Conservation (phyloP, 768 basidiomycete species). For the Inosperma sp. region DNA sequence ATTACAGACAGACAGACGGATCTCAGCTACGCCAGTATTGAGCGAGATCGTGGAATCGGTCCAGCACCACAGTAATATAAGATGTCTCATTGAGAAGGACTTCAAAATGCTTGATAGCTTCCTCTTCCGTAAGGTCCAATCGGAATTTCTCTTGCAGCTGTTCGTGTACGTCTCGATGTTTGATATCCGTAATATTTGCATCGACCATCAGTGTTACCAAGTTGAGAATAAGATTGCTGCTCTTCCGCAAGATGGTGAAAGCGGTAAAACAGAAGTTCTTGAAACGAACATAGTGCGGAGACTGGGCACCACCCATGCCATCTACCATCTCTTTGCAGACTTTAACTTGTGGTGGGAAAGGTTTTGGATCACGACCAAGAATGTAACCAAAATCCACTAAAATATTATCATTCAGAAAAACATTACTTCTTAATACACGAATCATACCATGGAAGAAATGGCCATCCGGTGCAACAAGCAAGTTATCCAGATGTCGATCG, state of each 20-base stretch:
- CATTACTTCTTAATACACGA: background rate
- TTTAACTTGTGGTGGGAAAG: constrained; percentile 96
- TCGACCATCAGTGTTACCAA: constrained; percentile 96
- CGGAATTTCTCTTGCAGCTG: constrained; percentile 97
- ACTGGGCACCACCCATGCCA: constrained; percentile 96
- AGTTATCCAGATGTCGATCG: constrained; percentile 93
- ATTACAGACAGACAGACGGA: background rate
- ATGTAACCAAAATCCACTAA: constrained; percentile 98
- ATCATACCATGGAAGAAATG: constrained; percentile 92
- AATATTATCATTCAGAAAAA: constrained; percentile 7
- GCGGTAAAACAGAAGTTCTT: constrained; percentile 97
- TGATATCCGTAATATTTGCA: constrained; percentile 96
- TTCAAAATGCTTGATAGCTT: constrained; percentile 97
- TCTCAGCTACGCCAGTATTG: constrained; percentile 80
- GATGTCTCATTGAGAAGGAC: constrained; percentile 89
- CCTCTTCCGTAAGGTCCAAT: constrained; percentile 89
- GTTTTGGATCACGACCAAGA: constrained; percentile 94
- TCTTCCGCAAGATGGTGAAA: constrained; percentile 93
- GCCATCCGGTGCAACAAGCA: constrained; percentile 91
- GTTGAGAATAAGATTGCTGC: constrained; percentile 95
- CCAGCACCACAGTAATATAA: constrained; percentile 88
- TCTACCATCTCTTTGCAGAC: constrained; percentile 99
- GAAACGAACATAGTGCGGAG: constrained; percentile 94
- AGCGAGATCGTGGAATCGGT: constrained; percentile 87
- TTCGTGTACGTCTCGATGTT: constrained; percentile 79